phyloP scores from a whole-genome alignment of 768 basidiomycete species.

The Neoboletus brunneissimus region DNA sequence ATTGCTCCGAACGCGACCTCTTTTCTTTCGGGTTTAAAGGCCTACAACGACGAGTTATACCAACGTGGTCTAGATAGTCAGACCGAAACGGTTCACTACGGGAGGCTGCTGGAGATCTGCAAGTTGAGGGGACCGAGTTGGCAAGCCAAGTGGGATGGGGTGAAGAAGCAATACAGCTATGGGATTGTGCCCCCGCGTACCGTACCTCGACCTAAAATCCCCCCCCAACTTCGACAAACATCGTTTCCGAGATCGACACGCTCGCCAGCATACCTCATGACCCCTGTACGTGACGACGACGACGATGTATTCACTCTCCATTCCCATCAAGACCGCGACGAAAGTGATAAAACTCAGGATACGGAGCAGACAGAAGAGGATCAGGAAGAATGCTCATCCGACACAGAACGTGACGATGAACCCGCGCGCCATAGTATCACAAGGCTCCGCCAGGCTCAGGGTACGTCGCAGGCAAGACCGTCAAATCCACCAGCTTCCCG shows the following conservation, averaged over 20 bases:
- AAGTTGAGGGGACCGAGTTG: slow-evolving; percentile 78
- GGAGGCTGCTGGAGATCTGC: slow-evolving; percentile 78
- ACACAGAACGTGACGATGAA: slow-evolving; percentile 25
- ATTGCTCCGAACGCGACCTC: slow-evolving; percentile 68
- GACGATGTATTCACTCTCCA: slow-evolving; percentile 43
- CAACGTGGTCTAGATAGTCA: slow-evolving; percentile 75
- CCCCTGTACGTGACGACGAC: slow-evolving; percentile 36
- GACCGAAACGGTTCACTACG: slow-evolving; percentile 76
- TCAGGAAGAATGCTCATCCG: slow-evolving; percentile 8
- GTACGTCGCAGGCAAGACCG: slow-evolving; percentile 8
- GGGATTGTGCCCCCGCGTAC: slow-evolving; percentile 18
- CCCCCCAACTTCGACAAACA: slow-evolving; percentile 17
- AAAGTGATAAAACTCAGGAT: slow-evolving; percentile 19
- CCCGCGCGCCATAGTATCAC: slow-evolving; percentile 4
- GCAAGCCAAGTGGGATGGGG: slow-evolving; percentile 76
- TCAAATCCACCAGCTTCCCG: slow-evolving; percentile 11
- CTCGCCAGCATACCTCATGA: slow-evolving; percentile 21
- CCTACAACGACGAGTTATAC: slow-evolving; percentile 75
- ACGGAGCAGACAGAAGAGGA: slow-evolving; percentile 17
- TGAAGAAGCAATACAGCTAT: slow-evolving; percentile 57
- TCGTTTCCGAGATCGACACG: slow-evolving; percentile 22
- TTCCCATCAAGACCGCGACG: slow-evolving; percentile 41
- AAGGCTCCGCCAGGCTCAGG: slow-evolving; percentile 8
- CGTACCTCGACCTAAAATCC: slow-evolving; percentile 12
- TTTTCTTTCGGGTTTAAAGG: slow-evolving; percentile 79